Evolutionary conservation across 805 yeast species (phyloP).

Genomic region (Metschnikowia picachoensis): DNA sequence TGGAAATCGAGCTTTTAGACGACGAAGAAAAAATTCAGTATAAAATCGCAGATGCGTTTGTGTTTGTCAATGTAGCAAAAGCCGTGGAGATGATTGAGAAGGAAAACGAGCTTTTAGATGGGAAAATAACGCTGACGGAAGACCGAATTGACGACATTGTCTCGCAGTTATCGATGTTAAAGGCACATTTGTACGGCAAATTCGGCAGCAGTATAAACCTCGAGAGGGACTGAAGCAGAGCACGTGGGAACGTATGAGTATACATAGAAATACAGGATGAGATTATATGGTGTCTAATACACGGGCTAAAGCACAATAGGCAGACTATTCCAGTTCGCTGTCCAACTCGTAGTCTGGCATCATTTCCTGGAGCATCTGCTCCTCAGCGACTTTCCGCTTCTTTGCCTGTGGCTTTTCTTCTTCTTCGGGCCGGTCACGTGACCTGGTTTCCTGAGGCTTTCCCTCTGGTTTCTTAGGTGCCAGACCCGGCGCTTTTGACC

Average conservation of each 20-base stretch:
- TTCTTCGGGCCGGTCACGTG: conserved; percentile 2
- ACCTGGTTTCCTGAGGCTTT: conserved; percentile 2
- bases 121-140: conserved; percentile 44
- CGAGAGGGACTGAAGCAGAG: conserved; percentile 44
- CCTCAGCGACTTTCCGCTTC: conserved; percentile 9
- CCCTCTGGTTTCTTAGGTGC: conserved; percentile 9
- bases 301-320: background rate
- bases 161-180: conserved; percentile 54
- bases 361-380: conserved; percentile 16
- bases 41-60: conserved; percentile 77
- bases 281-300: background rate
- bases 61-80: conserved; percentile 61
- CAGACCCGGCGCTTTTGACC: conserved; percentile 2
- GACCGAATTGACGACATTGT: conserved; percentile 48
- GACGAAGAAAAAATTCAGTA: conserved; percentile 67
- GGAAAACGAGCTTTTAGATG: conserved; percentile 53
- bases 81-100: conserved; percentile 66
- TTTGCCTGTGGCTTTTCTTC: conserved; percentile 2
- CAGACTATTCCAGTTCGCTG: conserved; percentile 18
- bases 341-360: conserved; percentile 22
- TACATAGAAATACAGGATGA: background rate
- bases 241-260: background rate
- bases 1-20: conserved; percentile 85
- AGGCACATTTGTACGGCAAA: conserved; percentile 75
- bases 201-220: conserved; percentile 87